Base-by-base conservation (phyloP, 768 basidiomycete genomes). In the Chalciporus chontae region DNA sequence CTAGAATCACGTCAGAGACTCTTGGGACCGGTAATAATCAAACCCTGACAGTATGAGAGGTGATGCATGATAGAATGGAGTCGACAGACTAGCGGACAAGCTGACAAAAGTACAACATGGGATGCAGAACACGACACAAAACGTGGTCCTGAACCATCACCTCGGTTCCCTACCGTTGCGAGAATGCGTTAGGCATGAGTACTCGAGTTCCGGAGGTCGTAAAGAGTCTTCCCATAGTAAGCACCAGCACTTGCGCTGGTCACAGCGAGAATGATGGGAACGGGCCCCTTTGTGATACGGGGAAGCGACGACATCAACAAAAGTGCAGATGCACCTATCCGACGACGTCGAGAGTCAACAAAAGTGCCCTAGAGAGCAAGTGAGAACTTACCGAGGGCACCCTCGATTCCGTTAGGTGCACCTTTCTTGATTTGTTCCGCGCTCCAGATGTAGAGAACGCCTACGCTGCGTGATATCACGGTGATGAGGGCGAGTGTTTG, bases 361-460 rank as follows among this genome's bases (percentile, higher is more conserved):
- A n/a, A n/a, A n/a, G n/a, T n/a, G 15, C 5, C 17, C 36, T 29
- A 47, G 40, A 36, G 8, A 21, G 5, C 23, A 41, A n/a, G 37
- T 17, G 27, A 24, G n/a, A n/a, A 59, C 77, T 62, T 62, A 84
- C 90, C 90, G 13, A 91, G 74, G 34, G 90, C 90, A 26, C 76
- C 80, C 62, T 92, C 86, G 47, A 90, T 69, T n/a, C 90, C 87
- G 55, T 87, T 83, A 3, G 79, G 62, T 11, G 80, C 78, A 32
- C 87, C 85, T 62, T 78, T 87, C 52, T 83, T 81, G 56, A 93
- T 86, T 61, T 73, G 75, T 53, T 88, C 79, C 32, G 84, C 90
- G 48, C 87, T 85, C 79, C 83, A 91, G 21, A 90, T 73, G 67
- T 87, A 93, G 42, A 90, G 74, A 15, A 79, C 70, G 51, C 90